phyloP scores from a whole-genome alignment of 176 grass and related monocot genomes.

The Areca catechu region DNA sequence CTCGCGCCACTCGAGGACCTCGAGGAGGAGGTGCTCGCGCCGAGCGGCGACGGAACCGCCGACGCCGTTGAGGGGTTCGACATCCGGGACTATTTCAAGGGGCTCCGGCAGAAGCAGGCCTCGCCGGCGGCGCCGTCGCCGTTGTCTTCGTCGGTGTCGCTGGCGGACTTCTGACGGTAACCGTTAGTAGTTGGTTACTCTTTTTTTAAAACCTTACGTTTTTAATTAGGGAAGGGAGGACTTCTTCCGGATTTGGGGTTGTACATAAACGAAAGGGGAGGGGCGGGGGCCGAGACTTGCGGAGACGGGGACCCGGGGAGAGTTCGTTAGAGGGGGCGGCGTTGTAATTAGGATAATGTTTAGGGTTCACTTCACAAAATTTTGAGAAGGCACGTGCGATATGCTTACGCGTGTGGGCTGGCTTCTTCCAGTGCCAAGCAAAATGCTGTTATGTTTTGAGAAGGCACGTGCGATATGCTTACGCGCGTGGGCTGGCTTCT shows the following conservation, averaged over 20 bases:
- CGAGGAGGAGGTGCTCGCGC: conserved; percentile 17
- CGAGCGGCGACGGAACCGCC: not conserved
- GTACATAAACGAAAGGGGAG: too few relatives aligned
- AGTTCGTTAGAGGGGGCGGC: too few relatives aligned
- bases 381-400: too few relatives aligned
- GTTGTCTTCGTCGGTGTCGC: conserved; percentile 6
- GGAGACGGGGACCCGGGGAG: too few relatives aligned
- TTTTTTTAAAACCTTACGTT: conserved; percentile 2
- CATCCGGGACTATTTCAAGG: conserved; percentile 54
- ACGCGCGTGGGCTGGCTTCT: too few relatives aligned
- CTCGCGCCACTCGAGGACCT: conserved; percentile 42
- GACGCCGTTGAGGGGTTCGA: conserved; percentile 37
- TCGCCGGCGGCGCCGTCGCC: not conserved
- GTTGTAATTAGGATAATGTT: too few relatives aligned
- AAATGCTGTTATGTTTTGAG: too few relatives aligned
- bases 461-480: too few relatives aligned
- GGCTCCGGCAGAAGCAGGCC: conserved; percentile 18
- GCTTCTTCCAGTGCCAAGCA: too few relatives aligned
- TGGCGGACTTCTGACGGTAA: conserved; percentile 53
- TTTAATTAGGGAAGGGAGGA: not conserved
- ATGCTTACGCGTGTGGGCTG: too few relatives aligned
- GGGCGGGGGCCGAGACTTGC: too few relatives aligned
- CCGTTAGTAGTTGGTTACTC: not conserved
- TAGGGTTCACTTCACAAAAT: too few relatives aligned
- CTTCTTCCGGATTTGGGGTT: not conserved